Evolutionary conservation across 768 basidiomycete genomes (phyloP).

Genomic region (Coprinopsis strossmayeri): DNA sequence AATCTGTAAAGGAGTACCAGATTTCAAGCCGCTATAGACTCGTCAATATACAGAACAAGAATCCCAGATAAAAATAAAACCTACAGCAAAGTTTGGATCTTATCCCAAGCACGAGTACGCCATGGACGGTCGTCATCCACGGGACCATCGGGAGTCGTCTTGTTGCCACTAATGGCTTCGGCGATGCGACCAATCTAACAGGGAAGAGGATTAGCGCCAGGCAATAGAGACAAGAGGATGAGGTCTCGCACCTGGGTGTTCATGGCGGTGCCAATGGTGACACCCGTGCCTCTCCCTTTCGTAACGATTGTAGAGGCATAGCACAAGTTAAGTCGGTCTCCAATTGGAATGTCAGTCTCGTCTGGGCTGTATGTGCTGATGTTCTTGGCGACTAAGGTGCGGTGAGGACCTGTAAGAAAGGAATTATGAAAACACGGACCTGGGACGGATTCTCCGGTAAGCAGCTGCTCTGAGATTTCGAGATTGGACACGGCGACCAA

Average conservation of each 20-base stretch:
- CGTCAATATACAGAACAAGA: not conserved
- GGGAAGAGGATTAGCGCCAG: not conserved
- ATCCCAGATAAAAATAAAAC: slow-evolving; percentile 10
- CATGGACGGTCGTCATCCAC: slow-evolving; percentile 19
- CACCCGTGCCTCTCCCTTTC: slow-evolving; percentile 43
- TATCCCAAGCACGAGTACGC: slow-evolving; percentile 17
- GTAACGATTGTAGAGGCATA: slow-evolving; percentile 37
- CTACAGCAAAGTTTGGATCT: slow-evolving; percentile 21
- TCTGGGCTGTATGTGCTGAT: slow-evolving; percentile 22
- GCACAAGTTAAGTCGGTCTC: slow-evolving; percentile 36
- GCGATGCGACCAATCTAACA: slow-evolving; percentile 33
- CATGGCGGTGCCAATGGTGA: slow-evolving; percentile 47
- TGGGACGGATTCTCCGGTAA: slow-evolving; percentile 48
- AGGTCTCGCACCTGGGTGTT: slow-evolving; percentile 38
- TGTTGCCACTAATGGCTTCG: slow-evolving; percentile 24
- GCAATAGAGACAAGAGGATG: slow-evolving; percentile 9
- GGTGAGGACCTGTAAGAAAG: not conserved
- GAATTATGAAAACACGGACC: slow-evolving; percentile 17
- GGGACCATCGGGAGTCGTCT: slow-evolving; percentile 1
- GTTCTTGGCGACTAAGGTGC: slow-evolving; percentile 30
- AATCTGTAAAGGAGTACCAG: slow-evolving; percentile 32
- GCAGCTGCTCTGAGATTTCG: slow-evolving; percentile 43
- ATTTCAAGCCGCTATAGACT: slow-evolving; percentile 22
- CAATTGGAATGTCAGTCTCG: slow-evolving; percentile 31
- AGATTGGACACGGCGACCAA: slow-evolving; percentile 39